These are phyloP conservation scores for Rachicladosporium sp. DNA, from an alignment of 2,329 filamentous ascomycete species.

Conservation along the genomic window DNA sequence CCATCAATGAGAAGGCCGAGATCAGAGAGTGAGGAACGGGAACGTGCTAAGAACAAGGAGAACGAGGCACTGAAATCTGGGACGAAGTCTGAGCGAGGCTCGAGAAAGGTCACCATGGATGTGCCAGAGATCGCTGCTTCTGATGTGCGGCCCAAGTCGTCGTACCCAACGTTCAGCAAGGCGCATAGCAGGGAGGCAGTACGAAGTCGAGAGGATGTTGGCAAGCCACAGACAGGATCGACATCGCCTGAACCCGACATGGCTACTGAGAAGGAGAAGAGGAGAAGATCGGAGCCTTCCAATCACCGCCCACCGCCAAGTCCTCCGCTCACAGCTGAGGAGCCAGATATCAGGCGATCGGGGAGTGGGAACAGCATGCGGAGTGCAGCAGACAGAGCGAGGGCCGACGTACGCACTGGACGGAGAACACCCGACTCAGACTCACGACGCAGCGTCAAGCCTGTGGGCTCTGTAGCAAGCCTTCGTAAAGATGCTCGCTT, in stretches of 20 bases:
- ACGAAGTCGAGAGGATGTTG: constrained; percentile 38
- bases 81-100: constrained; percentile 7
- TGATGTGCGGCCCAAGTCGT: constrained; percentile 35
- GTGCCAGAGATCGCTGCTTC: constrained; percentile 35
- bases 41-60: constrained; percentile 6
- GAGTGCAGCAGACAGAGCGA: constrained; percentile 25
- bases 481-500: constrained; percentile 27
- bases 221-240: constrained; percentile 15
- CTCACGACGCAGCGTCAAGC: constrained; percentile 24
- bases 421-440: constrained; percentile 31
- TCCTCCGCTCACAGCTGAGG: constrained; percentile 33
- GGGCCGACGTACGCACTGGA: constrained; percentile 26
- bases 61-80: constrained; percentile 10
- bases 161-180: constrained; percentile 79
- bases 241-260: constrained; percentile 31
- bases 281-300: constrained; percentile 18
- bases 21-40: too few species aligned
- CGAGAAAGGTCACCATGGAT: constrained; percentile 14
- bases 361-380: constrained; percentile 34
- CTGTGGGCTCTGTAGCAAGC: constrained; percentile 31
- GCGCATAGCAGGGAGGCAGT: constrained; percentile 83
- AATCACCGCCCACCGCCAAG: constrained; percentile 24
- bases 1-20: too few species aligned
- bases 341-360: constrained; percentile 33
- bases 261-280: constrained; percentile 18